Evolutionary conservation across 1,284 basidiomycete species (phyloP).

Genomic region (Papiliotrema nemorosa): DNA sequence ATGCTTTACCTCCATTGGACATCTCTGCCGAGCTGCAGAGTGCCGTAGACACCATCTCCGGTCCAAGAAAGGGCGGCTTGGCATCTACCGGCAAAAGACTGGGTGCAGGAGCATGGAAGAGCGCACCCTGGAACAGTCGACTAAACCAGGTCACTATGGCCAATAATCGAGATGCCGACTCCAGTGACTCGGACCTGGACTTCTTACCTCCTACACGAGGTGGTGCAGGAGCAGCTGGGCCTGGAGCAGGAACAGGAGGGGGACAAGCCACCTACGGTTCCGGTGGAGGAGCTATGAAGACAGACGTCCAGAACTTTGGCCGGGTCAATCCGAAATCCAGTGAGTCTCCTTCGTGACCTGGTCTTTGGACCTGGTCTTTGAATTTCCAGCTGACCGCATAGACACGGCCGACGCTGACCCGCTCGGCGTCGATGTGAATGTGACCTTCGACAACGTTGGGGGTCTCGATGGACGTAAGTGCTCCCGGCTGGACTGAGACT

Average conservation of each 20-base stretch:
- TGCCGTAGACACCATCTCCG: slow-evolving; percentile 29
- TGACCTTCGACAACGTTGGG: slow-evolving; percentile 96
- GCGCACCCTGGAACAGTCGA: too few species aligned
- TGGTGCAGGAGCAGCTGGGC: too few species aligned
- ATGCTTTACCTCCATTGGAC: slow-evolving; percentile 44
- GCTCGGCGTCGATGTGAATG: slow-evolving; percentile 85
- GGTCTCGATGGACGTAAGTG: slow-evolving; percentile 85
- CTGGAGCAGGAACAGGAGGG: not conserved
- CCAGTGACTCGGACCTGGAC: slow-evolving; percentile 45
- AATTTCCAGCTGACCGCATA: too few species aligned
- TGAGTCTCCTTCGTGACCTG: slow-evolving; percentile 10
- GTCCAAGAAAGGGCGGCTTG: slow-evolving; percentile 25
- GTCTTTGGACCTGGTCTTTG: too few species aligned
- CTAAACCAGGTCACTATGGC: too few species aligned
- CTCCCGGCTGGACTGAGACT: not conserved
- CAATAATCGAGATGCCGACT: slow-evolving; percentile 43
- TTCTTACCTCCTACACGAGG: too few species aligned
- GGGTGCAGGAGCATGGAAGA: too few species aligned
- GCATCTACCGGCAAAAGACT: slow-evolving; percentile 32
- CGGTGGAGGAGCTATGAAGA: slow-evolving; percentile 56
- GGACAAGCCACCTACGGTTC: slow-evolving; percentile 5
- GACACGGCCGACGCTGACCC: slow-evolving; percentile 96
- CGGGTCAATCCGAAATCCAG: slow-evolving; percentile 46
- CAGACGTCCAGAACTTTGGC: slow-evolving; percentile 46
- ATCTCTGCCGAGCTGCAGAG: slow-evolving; percentile 32